Conservation (phyloP, 768 basidiomycete species). For the Coprinopsis marcescibilis region DNA sequence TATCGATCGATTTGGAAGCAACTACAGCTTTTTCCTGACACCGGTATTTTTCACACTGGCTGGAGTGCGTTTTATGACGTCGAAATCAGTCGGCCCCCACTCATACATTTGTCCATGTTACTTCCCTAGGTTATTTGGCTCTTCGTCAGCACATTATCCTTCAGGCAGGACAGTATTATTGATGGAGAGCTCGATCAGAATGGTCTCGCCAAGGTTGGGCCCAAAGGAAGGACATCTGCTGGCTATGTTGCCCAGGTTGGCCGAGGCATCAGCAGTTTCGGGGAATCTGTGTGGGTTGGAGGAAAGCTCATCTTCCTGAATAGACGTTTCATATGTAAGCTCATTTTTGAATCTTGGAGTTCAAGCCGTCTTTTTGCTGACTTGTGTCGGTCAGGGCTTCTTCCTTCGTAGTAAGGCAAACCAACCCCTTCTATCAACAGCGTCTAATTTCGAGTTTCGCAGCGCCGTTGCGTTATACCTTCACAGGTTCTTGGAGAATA, state of each 20-base stretch:
- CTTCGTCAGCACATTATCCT: conserved; percentile 20
- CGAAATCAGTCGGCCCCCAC: not conserved
- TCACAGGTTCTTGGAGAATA: conserved; percentile 26
- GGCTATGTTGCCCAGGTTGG: conserved; percentile 22
- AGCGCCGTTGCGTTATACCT: conserved; percentile 25
- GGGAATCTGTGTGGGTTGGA: conserved; percentile 25
- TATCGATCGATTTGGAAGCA: conserved; percentile 26
- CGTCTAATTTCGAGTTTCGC: no score
- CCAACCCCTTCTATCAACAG: not conserved
- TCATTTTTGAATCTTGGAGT: not conserved
- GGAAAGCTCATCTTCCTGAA: conserved; percentile 22
- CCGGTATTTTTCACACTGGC: conserved; percentile 26
- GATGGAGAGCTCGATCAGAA: conserved; percentile 18
- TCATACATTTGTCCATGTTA: not conserved
- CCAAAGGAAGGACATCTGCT: conserved; percentile 3
- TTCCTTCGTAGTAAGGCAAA: conserved; percentile 21
- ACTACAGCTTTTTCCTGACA: conserved; percentile 29
- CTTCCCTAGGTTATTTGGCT: conserved; percentile 16
- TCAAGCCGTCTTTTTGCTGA: not conserved
- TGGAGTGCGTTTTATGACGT: conserved; percentile 10
- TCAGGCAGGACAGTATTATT: conserved; percentile 14
- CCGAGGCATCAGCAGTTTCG: conserved; percentile 19
- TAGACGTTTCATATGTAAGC: conserved; percentile 23
- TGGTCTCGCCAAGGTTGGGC: conserved; percentile 19
- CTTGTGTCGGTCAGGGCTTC: conserved; percentile 18